These are phyloP conservation scores for Sporobolus alterniflorus DNA, from an alignment of 202 grass and related monocot genomes.

Conservation along the genomic window DNA sequence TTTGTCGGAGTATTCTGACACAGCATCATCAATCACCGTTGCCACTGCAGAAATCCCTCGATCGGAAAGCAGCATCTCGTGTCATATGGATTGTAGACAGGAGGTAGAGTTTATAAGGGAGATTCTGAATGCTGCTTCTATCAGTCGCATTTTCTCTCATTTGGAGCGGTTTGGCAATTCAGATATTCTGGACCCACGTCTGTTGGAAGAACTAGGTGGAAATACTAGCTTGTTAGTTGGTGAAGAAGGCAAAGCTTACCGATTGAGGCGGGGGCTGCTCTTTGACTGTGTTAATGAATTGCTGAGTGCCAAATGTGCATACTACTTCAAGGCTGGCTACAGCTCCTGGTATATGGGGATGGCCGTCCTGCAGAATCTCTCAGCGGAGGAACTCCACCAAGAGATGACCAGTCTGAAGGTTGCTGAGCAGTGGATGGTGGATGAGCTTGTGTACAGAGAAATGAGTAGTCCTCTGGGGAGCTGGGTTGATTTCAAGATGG, in stretches of 20 bases:
- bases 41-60: conserved; percentile 45
- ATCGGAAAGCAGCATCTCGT: conserved; percentile 66
- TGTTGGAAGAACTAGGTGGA: conserved; percentile 58
- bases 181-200: conserved; percentile 49
- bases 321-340: conserved; percentile 76
- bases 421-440: conserved; percentile 83
- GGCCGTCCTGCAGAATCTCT: conserved; percentile 56
- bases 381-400: conserved; percentile 62
- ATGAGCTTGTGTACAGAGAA: conserved; percentile 85
- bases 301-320: conserved; percentile 62
- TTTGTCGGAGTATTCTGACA: conserved; percentile 71
- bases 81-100: conserved; percentile 40
- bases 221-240: conserved; percentile 23
- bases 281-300: conserved; percentile 78
- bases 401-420: conserved; percentile 78
- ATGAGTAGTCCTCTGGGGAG: conserved; percentile 77
- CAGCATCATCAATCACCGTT: conserved; percentile 61
- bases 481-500: conserved; percentile 88
- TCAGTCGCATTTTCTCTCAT: conserved; percentile 21
- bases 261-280: conserved; percentile 63
- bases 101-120: conserved; percentile 77
- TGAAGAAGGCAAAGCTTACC: conserved; percentile 54
- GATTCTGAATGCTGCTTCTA: conserved; percentile 52
- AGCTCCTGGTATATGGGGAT: conserved; percentile 72
- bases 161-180: conserved; percentile 43